Evolutionary conservation across 768 basidiomycete species (phyloP).

Genomic region (Kwoniella heveanensis): DNA sequence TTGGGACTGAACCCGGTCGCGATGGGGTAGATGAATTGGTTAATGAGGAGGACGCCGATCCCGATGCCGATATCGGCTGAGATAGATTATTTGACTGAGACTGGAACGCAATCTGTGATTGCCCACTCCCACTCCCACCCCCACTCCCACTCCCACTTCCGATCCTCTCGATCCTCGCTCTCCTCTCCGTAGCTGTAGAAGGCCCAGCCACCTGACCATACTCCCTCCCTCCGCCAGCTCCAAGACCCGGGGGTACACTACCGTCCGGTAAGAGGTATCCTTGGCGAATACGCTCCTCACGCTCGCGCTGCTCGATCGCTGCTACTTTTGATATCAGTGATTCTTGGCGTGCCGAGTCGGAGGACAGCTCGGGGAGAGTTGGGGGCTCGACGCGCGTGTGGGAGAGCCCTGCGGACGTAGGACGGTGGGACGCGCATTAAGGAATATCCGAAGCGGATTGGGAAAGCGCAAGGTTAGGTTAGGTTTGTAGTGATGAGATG

Average conservation of each 20-base stretch:
- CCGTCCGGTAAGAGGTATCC: constrained; percentile 39
- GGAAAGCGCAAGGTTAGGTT: too few species aligned
- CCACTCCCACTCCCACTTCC: too few species aligned
- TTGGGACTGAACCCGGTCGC: not conserved
- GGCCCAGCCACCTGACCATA: constrained; percentile 14
- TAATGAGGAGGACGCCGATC: too few species aligned
- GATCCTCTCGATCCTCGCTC: constrained; percentile 7
- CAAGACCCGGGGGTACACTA: not conserved
- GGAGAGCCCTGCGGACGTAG: constrained; percentile 45
- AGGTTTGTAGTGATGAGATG: too few species aligned
- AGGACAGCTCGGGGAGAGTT: constrained; percentile 32
- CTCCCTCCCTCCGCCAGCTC: not conserved
- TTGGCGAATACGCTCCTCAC: constrained; percentile 48
- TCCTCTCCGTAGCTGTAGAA: constrained; percentile 15
- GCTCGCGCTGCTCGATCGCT: constrained; percentile 44
- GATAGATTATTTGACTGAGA: too few species aligned
- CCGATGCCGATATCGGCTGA: not conserved
- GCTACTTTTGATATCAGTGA: constrained; percentile 33
- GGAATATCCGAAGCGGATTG: too few species aligned
- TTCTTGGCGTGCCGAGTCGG: constrained; percentile 31
- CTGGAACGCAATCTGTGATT: too few species aligned
- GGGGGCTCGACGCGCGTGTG: constrained; percentile 46
- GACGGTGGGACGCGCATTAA: too few species aligned
- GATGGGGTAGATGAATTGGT: too few species aligned
- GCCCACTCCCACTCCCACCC: too few species aligned